Percentiles rank a stretch among this genome's conserved stretches.
Conservation (phyloP, 2,329 filamentous ascomycete species). For the Meredithiella fracta region DNA sequence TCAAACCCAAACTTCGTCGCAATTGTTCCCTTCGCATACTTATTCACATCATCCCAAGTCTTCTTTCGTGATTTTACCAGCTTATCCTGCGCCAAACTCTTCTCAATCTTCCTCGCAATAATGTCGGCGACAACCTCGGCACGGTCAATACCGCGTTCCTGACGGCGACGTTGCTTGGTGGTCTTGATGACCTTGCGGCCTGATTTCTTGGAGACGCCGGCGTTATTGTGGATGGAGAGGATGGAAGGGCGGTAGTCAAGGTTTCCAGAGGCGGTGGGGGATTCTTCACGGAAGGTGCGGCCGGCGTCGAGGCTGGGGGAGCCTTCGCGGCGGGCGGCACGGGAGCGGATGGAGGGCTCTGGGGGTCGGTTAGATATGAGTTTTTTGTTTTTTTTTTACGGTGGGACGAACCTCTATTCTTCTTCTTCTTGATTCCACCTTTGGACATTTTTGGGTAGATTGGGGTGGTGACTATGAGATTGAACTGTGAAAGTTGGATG, state of each 20-base stretch:
- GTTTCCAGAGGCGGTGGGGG: slow-evolving; percentile 6
- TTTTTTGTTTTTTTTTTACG: not conserved
- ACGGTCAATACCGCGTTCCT: slow-evolving; percentile 41
- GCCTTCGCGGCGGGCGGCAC: slow-evolving; percentile 13
- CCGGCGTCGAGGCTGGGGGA: slow-evolving; percentile 12
- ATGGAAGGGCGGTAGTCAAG: slow-evolving; percentile 40
- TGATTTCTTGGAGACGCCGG: slow-evolving; percentile 51
- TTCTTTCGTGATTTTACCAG: slow-evolving; percentile 33
- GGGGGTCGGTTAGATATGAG: not conserved
- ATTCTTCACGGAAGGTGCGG: slow-evolving; percentile 9
- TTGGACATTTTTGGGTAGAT: slow-evolving; percentile 11
- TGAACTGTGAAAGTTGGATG: not conserved
- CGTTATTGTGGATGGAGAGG: slow-evolving; percentile 47
- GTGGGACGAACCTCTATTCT: slow-evolving; percentile 9
- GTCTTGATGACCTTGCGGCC: slow-evolving; percentile 38
- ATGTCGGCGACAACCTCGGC: slow-evolving; percentile 44
- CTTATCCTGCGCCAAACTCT: slow-evolving; percentile 34
- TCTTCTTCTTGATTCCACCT: slow-evolving; percentile 14
- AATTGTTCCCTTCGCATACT: slow-evolving; percentile 20
- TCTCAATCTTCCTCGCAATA: slow-evolving; percentile 37
- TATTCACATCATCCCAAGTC: slow-evolving; percentile 44
- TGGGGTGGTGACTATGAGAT: not conserved
- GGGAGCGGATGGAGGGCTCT: slow-evolving; percentile 12
- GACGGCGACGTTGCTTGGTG: slow-evolving; percentile 36
- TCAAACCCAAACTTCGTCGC: slow-evolving; percentile 11